Base-by-base conservation (phyloP, 768 basidiomycete species). In the Psilocybe tampanensis region DNA sequence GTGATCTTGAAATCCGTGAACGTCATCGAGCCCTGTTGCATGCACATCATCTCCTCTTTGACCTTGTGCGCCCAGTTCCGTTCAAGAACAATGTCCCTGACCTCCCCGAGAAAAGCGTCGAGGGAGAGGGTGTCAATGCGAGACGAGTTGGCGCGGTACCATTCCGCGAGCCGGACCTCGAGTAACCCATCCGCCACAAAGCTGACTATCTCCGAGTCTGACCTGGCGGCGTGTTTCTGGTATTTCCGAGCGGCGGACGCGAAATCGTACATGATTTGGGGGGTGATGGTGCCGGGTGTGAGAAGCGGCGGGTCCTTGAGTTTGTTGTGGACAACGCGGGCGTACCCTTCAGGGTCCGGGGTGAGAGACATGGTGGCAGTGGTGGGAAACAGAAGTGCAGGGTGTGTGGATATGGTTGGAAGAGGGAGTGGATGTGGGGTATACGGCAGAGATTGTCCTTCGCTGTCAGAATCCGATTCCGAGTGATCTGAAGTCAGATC, bases 1-100 rank as follows among this genome's bases (percentile, higher is more conserved):
- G 63, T 44, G 41, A 66, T 63, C 42, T 58, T 52, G 60, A 58
- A 66, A 34, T 61, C 52, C n/a, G 60, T 49, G 52, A 66, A 66
- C 2, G 41, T n/a, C 7, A 42, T 48, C n/a, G 22, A n/a, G n/a
- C 51, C 57, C 34, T 64, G 60, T 21, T 50, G 34, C 22, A 52
- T 45, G 0, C 48, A 47, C 21, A 63, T 44, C 23, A 63, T 61
- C 44, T 45, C 22, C 17, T 45, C 22, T 8, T 23, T 22, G 21
- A 45, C 13, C 11, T 26, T 22, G 24, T 45, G 44, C 9, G 22
- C 44, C 44, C 44, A 45, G 8, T 45, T 45, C 43, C 22, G 18
- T 1, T 44, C 43, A 1, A 44, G 18, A 1, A 44, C 43, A 1
- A 44, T 7, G 0, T 21, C 43, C 2, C 18, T 9, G 8, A 44